These are phyloP conservation scores for Chytriomyces sp. DNA, from an alignment of 192 early-diverging fungal species.

Conservation along the genomic window DNA sequence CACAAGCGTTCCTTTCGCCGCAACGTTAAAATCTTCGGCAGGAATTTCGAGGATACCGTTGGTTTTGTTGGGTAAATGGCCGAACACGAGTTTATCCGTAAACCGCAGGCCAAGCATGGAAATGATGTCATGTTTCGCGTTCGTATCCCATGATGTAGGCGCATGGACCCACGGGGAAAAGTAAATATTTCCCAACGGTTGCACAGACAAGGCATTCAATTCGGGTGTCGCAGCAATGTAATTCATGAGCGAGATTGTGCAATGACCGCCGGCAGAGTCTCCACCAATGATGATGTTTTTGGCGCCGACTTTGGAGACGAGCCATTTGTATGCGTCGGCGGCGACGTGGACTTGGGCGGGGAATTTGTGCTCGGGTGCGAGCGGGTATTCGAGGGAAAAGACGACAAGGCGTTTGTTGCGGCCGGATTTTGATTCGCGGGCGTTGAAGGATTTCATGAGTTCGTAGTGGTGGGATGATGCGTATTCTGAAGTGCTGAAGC, in stretches of 20 bases:
- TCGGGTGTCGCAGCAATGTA: neutral
- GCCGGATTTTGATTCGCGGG: neutral
- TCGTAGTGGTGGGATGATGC: neutral
- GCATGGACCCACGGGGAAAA: constrained; percentile 40
- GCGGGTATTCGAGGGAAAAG: constrained; percentile 41
- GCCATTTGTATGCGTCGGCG: constrained; percentile 35
- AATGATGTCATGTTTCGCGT: neutral
- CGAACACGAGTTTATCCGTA: neutral
- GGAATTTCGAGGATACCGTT: neutral
- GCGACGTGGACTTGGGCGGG: constrained; percentile 30
- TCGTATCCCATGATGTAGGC: neutral
- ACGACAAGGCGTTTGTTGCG: constrained; percentile 21
- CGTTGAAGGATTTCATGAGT: constrained; percentile 19
- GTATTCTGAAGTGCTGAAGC: constrained; percentile 7
- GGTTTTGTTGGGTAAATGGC: neutral
- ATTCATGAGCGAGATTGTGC: constrained; percentile 34
- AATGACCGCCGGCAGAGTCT: constrained; percentile 43
- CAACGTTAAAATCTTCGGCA: constrained; percentile 17
- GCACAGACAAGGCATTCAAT: neutral
- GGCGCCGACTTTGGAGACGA: constrained; percentile 25
- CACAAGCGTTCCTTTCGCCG: constrained; percentile 31
- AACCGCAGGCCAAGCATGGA: neutral
- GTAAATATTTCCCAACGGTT: constrained; percentile 16
- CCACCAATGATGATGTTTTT: constrained; percentile 41
- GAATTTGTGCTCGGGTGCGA: constrained; percentile 34